phyloP scores from a whole-genome alignment of 768 basidiomycete genomes.

The Chalciporus sphaerocephalus region DNA sequence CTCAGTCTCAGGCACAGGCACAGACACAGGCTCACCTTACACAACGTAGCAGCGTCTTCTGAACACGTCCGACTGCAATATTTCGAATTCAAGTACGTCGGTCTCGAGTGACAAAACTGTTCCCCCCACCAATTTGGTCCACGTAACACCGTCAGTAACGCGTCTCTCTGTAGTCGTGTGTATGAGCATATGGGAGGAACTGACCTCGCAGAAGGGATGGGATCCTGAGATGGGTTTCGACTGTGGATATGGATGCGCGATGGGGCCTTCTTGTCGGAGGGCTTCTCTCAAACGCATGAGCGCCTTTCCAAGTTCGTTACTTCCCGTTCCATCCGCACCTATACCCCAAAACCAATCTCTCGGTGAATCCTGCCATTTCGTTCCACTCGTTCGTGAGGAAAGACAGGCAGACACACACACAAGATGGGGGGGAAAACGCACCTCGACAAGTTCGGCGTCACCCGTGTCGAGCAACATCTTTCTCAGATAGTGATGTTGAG shows the following conservation, averaged over 20 bases:
- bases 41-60: constrained; percentile 33
- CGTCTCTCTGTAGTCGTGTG: background rate
- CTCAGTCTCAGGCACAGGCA: too few relatives aligned
- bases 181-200: background rate
- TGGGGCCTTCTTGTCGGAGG: too few relatives aligned
- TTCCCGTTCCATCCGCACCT: constrained; percentile 60
- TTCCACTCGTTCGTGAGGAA: background rate
- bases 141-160: background rate
- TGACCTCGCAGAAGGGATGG: constrained; percentile 22
- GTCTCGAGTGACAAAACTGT: constrained; percentile 50
- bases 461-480: constrained; percentile 62
- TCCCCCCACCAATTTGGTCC: too few relatives aligned
- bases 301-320: constrained; percentile 70
- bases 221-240: too few relatives aligned
- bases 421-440: constrained; percentile 23
- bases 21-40: constrained; percentile 27
- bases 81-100: constrained; percentile 49
- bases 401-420: background rate
- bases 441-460: constrained; percentile 65
- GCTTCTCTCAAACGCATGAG: constrained; percentile 58
- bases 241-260: too few relatives aligned
- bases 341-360: constrained; percentile 76
- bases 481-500: constrained; percentile 56
- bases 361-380: constrained; percentile 52
- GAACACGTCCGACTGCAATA: constrained; percentile 64